Evolutionary conservation across 306 rosid species (phyloP).

Genomic region (Senna tora): DNA sequence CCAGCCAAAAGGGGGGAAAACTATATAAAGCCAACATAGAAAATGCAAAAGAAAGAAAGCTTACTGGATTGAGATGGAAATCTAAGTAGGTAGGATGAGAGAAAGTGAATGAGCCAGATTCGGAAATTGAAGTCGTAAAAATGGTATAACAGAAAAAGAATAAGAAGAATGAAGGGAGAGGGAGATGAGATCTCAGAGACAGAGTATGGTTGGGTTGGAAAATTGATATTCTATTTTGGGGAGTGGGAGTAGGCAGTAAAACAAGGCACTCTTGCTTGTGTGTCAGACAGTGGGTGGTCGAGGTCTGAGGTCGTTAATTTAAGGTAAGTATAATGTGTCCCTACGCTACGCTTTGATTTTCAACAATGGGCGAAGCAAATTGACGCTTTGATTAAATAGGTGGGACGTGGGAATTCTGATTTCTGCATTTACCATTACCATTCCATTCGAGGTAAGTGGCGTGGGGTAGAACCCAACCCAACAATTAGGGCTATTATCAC

Average conservation of each 20-base stretch:
- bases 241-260: background rate
- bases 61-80: slow-evolving; percentile 50
- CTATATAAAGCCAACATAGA: background rate
- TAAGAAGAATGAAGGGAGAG: background rate
- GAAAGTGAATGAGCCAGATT: slow-evolving; percentile 30
- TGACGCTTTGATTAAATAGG: background rate
- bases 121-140: background rate
- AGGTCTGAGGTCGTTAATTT: slow-evolving; percentile 9
- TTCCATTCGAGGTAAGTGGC: slow-evolving; percentile 15
- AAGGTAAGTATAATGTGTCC: slow-evolving; percentile 4
- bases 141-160: background rate
- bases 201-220: background rate
- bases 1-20: slow-evolving; percentile 2
- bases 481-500: background rate
- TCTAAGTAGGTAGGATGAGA: slow-evolving; percentile 41
- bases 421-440: background rate
- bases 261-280: slow-evolving; percentile 6
- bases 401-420: no score
- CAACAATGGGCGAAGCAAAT: slow-evolving; percentile 1
- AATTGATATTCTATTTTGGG: slow-evolving; percentile 19
- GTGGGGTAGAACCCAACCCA: background rate
- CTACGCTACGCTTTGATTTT: no score
- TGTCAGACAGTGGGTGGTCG: background rate
- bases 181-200: slow-evolving; percentile 36
- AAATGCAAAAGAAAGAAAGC: slow-evolving; percentile 22